These are phyloP conservation scores for Diaporthe longicolla DNA, from an alignment of 2,329 filamentous ascomycete genomes.

Conservation along the genomic window DNA sequence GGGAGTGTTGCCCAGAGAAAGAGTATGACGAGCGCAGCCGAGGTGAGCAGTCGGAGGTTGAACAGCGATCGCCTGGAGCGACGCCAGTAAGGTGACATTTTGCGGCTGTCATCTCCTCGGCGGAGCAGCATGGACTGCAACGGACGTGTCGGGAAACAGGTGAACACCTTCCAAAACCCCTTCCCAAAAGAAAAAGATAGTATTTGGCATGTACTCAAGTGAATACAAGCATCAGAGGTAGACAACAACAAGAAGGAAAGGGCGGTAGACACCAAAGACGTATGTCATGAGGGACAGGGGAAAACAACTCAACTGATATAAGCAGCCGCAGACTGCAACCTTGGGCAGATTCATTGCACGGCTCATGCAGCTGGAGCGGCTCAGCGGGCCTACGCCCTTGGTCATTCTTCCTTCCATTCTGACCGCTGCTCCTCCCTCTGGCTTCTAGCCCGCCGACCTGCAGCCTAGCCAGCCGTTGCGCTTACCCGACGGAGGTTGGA, in stretches of 20 bases:
- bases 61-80: conserved; percentile 32
- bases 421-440: neutral
- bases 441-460: neutral
- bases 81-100: conserved; percentile 30
- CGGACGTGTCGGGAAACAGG: too few relatives aligned
- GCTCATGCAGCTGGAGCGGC: conserved; percentile 14
- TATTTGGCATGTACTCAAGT: neutral
- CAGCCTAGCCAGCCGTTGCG: neutral
- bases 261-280: too few relatives aligned
- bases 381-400: neutral
- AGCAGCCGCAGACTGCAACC: neutral
- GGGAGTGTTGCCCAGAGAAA: conserved; percentile 47
- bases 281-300: conserved; percentile 15
- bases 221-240: neutral
- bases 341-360: neutral
- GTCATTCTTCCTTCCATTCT: neutral
- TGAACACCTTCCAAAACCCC: neutral
- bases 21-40: conserved; percentile 8
- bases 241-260: neutral
- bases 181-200: neutral
- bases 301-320: conserved; percentile 16
- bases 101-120: conserved; percentile 29
- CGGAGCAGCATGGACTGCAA: neutral
- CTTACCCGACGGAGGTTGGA: conserved; percentile 8
- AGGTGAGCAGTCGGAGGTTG: conserved; percentile 30